These are phyloP conservation scores for Zea luxurians DNA, from an alignment of 176 grass and related monocot genomes.

Conservation along the genomic window DNA sequence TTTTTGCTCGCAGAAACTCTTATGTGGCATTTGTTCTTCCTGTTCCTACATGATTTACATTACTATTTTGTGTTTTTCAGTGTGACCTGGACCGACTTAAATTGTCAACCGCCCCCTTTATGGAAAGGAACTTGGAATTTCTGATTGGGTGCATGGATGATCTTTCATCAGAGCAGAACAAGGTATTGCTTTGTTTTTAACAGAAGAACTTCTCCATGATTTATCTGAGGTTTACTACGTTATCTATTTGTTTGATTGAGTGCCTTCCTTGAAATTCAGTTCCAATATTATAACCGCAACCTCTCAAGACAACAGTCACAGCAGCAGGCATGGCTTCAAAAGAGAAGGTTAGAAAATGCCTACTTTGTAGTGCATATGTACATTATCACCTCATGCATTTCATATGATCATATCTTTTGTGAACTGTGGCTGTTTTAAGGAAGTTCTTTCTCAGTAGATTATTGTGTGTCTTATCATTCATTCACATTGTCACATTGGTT, in stretches of 20 bases:
- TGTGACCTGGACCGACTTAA: constrained; percentile 94
- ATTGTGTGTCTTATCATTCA: neutral
- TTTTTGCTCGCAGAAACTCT: constrained; percentile 23
- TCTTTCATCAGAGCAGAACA: constrained; percentile 90
- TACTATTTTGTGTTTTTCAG: constrained; percentile 41
- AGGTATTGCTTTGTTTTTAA: constrained; percentile 54
- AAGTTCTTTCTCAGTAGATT: neutral
- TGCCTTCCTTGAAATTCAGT: constrained; percentile 53
- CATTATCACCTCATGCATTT: neutral
- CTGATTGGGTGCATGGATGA: constrained; percentile 99
- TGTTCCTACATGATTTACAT: constrained; percentile 2
- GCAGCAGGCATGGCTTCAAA: constrained; percentile 92
- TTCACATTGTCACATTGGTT: neutral
- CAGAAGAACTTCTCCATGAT: neutral
- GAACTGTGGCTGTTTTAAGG: neutral
- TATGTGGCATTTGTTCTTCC: neutral
- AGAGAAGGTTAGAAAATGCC: constrained; percentile 70
- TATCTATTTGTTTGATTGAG: constrained; percentile 12
- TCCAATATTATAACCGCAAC: constrained; percentile 98
- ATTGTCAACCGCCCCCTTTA: constrained; percentile 88
- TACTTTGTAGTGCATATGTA: neutral
- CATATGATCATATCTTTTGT: neutral
- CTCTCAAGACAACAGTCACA: constrained; percentile 90
- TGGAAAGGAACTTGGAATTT: constrained; percentile 99
- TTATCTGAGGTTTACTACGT: neutral